These are phyloP conservation scores for Penicillium sp. DNA, from an alignment of 2,329 filamentous ascomycete genomes.

Conservation along the genomic window DNA sequence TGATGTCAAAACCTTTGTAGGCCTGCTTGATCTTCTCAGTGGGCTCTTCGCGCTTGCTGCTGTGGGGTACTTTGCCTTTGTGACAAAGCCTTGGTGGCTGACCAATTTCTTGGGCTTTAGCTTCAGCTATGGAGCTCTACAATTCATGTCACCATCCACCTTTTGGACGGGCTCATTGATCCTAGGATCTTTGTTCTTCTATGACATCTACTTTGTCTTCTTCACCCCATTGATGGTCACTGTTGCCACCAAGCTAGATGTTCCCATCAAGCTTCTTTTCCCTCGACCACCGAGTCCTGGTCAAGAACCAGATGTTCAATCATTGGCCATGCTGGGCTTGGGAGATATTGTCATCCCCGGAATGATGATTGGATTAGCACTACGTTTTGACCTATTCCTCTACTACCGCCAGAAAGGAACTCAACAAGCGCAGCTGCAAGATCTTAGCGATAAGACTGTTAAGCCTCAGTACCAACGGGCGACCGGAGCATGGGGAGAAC, in stretches of 20 bases:
- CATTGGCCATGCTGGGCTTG: slow-evolving; percentile 79
- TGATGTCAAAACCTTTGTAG: slow-evolving; percentile 49
- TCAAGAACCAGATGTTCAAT: slow-evolving; percentile 49
- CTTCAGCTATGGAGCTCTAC: slow-evolving; percentile 81
- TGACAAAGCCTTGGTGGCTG: slow-evolving; percentile 69
- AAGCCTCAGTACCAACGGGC: slow-evolving; percentile 58
- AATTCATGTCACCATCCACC: slow-evolving; percentile 86
- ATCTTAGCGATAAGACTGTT: slow-evolving; percentile 24
- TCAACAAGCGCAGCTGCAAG: slow-evolving; percentile 41
- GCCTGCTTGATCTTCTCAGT: slow-evolving; percentile 59
- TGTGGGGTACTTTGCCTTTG: slow-evolving; percentile 68
- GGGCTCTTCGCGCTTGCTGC: slow-evolving; percentile 62
- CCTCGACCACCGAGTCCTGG: slow-evolving; percentile 64
- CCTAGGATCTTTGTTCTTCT: slow-evolving; percentile 82
- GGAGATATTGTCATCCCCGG: slow-evolving; percentile 95
- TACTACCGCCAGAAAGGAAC: slow-evolving; percentile 74
- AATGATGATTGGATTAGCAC: slow-evolving; percentile 83
- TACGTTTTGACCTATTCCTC: slow-evolving; percentile 89
- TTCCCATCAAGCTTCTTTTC: slow-evolving; percentile 91
- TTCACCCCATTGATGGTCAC: slow-evolving; percentile 62
- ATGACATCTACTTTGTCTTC: slow-evolving; percentile 79
- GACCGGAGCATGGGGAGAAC: slow-evolving; percentile 80
- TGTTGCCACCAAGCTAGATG: slow-evolving; percentile 84
- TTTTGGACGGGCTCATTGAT: slow-evolving; percentile 82
- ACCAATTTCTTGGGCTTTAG: slow-evolving; percentile 88